Base-by-base conservation (phyloP, 176 grass and related monocot species). In the Zoysia pacifica region DNA sequence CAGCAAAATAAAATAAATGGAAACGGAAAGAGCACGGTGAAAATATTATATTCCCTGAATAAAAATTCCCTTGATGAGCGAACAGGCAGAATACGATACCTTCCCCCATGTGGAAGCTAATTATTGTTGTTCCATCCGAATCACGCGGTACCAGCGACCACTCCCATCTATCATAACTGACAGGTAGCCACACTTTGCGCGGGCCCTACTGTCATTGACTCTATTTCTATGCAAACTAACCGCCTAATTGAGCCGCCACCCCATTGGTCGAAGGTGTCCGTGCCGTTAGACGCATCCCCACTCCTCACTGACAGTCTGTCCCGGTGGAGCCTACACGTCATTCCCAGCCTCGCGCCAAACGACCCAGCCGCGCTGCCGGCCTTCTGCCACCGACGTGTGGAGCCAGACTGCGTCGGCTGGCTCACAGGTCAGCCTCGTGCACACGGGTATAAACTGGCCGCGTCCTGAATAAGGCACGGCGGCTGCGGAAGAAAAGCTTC, bases 51-150 rank as follows among this genome's bases (percentile, higher is more conserved):
- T 67, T 43, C 7, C 2, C 5, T 2, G 35, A 51, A 77, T 63
- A 73, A 66, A 15, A 58, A 49, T 80, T 52, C 20, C 63, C 11
- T 20, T 39, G 3, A 62, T 38, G 4, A 36, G 53, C 46, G 11
- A 62, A 49, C 65, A 80, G 12, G 10, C 7, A 56, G 41, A 75
- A 84, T 41, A 43, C 15, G 76, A 84, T 37, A 65, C 70, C 76
- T 71, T 81, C 35, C 56, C 13, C 82, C 72, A 76, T 76, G 82
- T 89, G 87, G 65, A 48, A 65, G 7, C 42, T 61, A 77, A 86
- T 85, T 73, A 78, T 89, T 85, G 78, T 14, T 67, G 44, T 77
- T 64, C 45, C 58, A 14, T 39, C 8, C 15, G 11, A 49, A 70
- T 13, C 49, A 85, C 7, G 1, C 5, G 4, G 18, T 58, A 81